Evolutionary conservation across 139 green algal species (phyloP), one percentile per base, ranked within the genome.

Genomic region (Nannochloris sp.): DNA sequence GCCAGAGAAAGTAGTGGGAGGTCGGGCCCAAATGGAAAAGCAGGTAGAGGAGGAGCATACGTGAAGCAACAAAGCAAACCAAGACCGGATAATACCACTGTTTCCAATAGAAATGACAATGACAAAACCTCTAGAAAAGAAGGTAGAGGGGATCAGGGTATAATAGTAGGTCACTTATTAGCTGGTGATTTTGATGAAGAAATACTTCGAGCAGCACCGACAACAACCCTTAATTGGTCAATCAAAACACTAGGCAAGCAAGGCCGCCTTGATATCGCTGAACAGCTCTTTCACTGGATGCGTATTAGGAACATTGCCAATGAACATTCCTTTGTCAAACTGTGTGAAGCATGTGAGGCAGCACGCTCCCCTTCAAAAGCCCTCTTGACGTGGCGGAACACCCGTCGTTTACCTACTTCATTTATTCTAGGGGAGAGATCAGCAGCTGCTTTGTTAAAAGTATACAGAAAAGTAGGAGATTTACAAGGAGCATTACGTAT

Each of bases 271-370:
- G 44, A 45, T 32, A 37, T 67, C 32, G 70, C 70, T 2, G 63
- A 72, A 44, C 63, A 68, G 63, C 64, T 77, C 25, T 72, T 68
- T 39, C 63, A 77, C 19, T 77, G 70, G 70, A 77, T 77, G 70
- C 39, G 70, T 2, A 31, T 69, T 1, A 60, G 42, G 29, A 25
- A 34, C 12, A 32, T 29, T 4, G 70, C 70, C 32, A 77, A 68
- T 39, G 38, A 72, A 37, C 57, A 69, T 63, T 32, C 57, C 27
- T 68, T 77, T 36, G 54, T 59, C 25, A 73, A 77, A 55, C 31
- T 73, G 19, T 77, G 54, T 51, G 55, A 73, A 56, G 70, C 64
- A 13, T 68, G 27, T 55, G 64, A 61, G 15, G 63, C 44, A 3
- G 42, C 54, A 1, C 5, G 54, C 15, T 54, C 54, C 38, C 54